A percentile compares a stretch with the other conserved stretches of the same genome.
phyloP scores from a whole-genome alignment of 2,329 filamentous ascomycete species.

The Colletotrichum sp. region DNA sequence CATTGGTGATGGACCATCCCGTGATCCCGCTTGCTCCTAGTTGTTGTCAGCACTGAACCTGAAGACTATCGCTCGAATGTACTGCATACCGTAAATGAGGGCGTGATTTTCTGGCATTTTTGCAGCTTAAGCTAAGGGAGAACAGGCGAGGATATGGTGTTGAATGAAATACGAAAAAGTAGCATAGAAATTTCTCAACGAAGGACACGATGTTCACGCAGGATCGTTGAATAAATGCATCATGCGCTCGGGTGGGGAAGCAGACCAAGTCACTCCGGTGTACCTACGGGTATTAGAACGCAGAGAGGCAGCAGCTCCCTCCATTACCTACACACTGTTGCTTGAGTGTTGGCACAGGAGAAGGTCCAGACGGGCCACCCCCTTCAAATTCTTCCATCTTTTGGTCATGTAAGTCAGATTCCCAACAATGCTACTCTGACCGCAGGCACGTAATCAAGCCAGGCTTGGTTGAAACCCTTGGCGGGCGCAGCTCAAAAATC shows the following conservation, averaged over 20 bases:
- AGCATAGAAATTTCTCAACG: neutral
- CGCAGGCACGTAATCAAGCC: neutral
- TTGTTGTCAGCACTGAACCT: neutral
- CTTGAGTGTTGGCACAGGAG: neutral
- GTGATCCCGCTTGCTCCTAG: conserved; percentile 41
- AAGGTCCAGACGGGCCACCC: neutral
- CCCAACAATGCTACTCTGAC: neutral
- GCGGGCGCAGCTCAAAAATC: neutral
- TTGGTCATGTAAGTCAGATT: neutral
- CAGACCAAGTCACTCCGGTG: neutral
- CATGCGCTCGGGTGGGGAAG: neutral
- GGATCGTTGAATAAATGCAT: neutral
- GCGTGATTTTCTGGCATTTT: neutral
- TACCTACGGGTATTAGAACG: neutral
- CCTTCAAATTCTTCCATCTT: neutral
- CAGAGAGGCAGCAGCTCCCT: neutral
- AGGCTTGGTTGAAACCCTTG: neutral
- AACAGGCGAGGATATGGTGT: neutral
- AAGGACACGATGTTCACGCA: neutral
- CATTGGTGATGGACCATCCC: conserved; percentile 53
- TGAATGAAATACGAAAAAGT: neutral
- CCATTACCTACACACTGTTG: neutral
- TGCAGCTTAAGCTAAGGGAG: neutral
- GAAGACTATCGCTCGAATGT: neutral
- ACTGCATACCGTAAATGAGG: neutral